Evolutionary conservation across 2,329 filamentous ascomycete species (phyloP), one percentile per base, ranked within the genome.

Genomic region (Talaromyces sp.): DNA sequence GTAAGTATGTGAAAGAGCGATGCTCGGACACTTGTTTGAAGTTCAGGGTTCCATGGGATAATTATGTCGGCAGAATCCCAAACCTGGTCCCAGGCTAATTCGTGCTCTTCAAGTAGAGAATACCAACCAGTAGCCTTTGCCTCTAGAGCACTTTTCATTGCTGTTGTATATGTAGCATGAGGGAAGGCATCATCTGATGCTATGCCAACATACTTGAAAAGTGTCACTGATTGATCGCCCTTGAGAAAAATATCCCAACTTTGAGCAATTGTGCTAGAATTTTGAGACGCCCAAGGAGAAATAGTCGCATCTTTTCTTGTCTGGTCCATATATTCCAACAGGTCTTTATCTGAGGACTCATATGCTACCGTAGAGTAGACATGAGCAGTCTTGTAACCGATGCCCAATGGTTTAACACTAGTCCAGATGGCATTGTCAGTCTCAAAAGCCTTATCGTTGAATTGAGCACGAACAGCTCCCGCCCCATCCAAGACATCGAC

Each of bases 151-250:
- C 84, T 78, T 60, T 83, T 72, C 0, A 70, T 63, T 10, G 58
- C 53, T 10, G 46, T 60, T 8, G 21, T 15, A 21, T 45, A 50
- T 17, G 43, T n/a, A 35, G n/a, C 19, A 3, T 37, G 6, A 33
- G 31, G 48, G 63, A 86, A 87, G 1, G 83, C 84, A 68, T 88
- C 85, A 1, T 77, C 80, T 1, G 84, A 86, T 5, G 85, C 84
- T 55, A 79, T 78, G 17, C 85, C 85, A 15, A 88, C 75, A 62
- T 79, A 87, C 65, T 88, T 88, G 36, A 75, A 78, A 35, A 87
- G 68, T 1, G 75, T 79, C 2, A 80, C 74, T 1, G 78, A 76
- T 61, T 78, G 64, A 2, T 50, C 15, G 9, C 52, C 13, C n/a
- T 51, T 11, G n/a, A 62, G 54, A 28, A 11, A 39, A 3, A 58